These are phyloP conservation scores for Zygosaccharomyces sapae DNA, from an alignment of 1,139 yeast genomes.

Conservation along the genomic window DNA sequence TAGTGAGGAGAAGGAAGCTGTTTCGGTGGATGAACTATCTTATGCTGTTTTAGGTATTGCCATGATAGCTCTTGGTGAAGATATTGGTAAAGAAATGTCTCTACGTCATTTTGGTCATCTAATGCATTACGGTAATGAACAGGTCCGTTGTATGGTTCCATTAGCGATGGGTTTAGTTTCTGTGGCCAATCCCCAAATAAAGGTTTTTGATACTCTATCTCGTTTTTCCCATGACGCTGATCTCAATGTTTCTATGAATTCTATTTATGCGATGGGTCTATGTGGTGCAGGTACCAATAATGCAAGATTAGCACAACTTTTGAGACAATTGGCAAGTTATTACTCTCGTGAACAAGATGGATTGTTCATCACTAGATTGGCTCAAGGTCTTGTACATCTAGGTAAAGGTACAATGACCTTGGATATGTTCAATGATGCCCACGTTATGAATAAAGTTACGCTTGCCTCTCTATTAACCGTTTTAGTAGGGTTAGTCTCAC, in stretches of 20 bases:
- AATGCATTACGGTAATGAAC: constrained; percentile 95
- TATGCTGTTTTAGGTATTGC: constrained; percentile 95
- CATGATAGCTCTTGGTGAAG: constrained; percentile 95
- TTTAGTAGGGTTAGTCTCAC: constrained; percentile 79
- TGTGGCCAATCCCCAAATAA: constrained; percentile 93
- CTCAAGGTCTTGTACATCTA: constrained; percentile 90
- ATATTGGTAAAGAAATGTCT: constrained; percentile 96
- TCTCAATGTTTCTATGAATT: constrained; percentile 89
- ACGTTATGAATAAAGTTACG: constrained; percentile 80
- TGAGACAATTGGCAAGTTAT: constrained; percentile 91
- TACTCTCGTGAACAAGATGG: constrained; percentile 89
- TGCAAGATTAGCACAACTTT: constrained; percentile 92
- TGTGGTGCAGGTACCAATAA: constrained; percentile 99
- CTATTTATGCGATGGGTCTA: constrained; percentile 94
- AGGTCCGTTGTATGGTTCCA: constrained; percentile 92
- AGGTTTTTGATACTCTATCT: constrained; percentile 92
- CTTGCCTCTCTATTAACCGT: constrained; percentile 87
- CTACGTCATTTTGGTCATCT: constrained; percentile 94
- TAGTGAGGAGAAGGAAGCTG: constrained; percentile 44
- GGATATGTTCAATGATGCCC: constrained; percentile 87
- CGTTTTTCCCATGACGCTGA: constrained; percentile 96
- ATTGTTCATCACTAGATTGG: constrained; percentile 85
- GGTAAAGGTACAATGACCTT: constrained; percentile 91
- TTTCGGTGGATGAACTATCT: constrained; percentile 53
- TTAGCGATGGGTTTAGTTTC: constrained; percentile 95